Evolutionary conservation across 2,329 filamentous ascomycete species (phyloP), one percentile per base, ranked within the genome.

Genomic region (Colletotrichum kahawae): DNA sequence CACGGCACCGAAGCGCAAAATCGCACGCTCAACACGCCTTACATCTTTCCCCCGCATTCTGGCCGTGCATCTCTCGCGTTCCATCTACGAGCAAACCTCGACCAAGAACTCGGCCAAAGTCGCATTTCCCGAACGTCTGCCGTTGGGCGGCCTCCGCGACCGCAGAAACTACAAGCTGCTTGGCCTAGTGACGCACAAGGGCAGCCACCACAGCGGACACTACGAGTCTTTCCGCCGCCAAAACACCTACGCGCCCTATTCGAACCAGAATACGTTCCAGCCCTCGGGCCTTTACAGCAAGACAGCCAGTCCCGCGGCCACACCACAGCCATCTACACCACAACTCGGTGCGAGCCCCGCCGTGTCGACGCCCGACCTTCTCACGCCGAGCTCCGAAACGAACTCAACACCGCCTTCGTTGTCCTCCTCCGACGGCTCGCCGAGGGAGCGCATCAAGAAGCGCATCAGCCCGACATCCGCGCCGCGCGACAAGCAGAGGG

Each of bases 141-240:
- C 94, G 0, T 87, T 99, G 4, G 97, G 97, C 1, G 92, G 95
- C 1, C 87, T 98, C 29, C 85, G 97, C 57, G 90, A 94, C 71
- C 92, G 94, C 80, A 94, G 92, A 77, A 93, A 91, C 81, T 99
- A 98, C 84, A 95, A 93, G 79, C 88, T 99, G 7, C 90, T 98
- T 1, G 95, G 94, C 14, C 91, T 98, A 43, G 95, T 99, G 43
- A 98, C 95, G 27, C 97, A 99, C 82, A 98, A 98, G 81, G 97
- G 97, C 48, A 97, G 95, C 77, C 97, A 99, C 82, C 93, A 98
- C 81, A 98, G 95, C 80, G 97, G 97, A 1, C 97, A 99, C 82
- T 99, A 99, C 85, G 97, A 99, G 83, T 96, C 95, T 1, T 98
- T 98, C 83, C 91, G 97, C 38, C 91, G 97, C 48, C 97, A 98